Evolutionary conservation across 129 eudicot species (phyloP), one percentile per base, ranked within the genome.

Genomic region (sunflower (Helianthus annuus)): DNA sequence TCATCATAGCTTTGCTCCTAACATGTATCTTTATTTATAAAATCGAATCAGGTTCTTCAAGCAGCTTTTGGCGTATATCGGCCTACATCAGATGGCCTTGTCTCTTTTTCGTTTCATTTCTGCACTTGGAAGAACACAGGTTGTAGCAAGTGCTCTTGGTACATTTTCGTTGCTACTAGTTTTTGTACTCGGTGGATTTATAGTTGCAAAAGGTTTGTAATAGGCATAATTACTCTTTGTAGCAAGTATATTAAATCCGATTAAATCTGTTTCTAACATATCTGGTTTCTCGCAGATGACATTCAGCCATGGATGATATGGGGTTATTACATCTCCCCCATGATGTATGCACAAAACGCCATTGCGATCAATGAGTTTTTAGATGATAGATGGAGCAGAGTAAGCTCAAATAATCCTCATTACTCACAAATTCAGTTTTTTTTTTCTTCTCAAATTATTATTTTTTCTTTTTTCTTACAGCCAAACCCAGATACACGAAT

Each of bases 301-400:
- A 76, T 87, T 61, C 56, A 71, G 32, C 77, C 88, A 66, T 88
- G 97, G 97, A 76, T 88, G 94, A 79, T 71, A 36, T 92, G 96
- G 96, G 97, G 83, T 44, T 92, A 83, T 52, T 92, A 86, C 55
- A 3, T 81, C 69, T 92, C 97, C 16, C 97, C 97, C 42, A 81
- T 92, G 89, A 83, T 78, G 85, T 92, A 92, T 67, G 97, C 87
- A 73, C 97, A 88, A 76, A 89, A 86, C 54, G 97, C 96, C 52
- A 71, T 92, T 6, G 80, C 64, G 76, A 64, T 89, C 55, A 86
- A 82, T 53, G 96, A 92, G 68, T 92, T 92, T 79, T 68, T 85
- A 44, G 97, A 85, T 52, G 64, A 81, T 38, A 83, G 97, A 82
- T 92, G 97, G 96, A 83, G 80, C 51, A 63, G 77, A 29, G 97